Conservation (phyloP, 1,139 yeast genomes). For the Candida neerlandica region DNA sequence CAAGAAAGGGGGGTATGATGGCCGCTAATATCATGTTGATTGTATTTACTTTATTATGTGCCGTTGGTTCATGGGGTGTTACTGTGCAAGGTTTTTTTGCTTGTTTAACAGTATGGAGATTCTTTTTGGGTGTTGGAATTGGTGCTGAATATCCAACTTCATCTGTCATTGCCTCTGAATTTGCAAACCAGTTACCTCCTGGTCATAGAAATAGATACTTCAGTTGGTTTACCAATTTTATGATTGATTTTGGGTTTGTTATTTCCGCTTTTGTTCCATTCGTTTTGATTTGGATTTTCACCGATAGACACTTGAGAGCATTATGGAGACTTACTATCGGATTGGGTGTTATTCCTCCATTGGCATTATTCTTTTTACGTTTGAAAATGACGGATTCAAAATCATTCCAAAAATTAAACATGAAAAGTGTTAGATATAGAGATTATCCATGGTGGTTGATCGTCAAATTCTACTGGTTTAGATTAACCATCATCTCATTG, state of each 20-base stretch:
- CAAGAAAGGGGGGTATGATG: slow-evolving; percentile 81
- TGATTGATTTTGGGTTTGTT: slow-evolving; percentile 88
- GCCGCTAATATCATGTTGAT: slow-evolving; percentile 71
- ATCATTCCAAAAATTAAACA: slow-evolving; percentile 67
- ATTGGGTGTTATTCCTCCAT: slow-evolving; percentile 85
- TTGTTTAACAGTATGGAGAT: slow-evolving; percentile 80
- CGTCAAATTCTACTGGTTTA: slow-evolving; percentile 81
- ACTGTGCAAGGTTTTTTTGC: slow-evolving; percentile 69
- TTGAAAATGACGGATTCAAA: slow-evolving; percentile 72
- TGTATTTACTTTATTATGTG: slow-evolving; percentile 70
- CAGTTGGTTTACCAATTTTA: slow-evolving; percentile 81
- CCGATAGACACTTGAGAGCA: slow-evolving; percentile 65
- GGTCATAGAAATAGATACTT: slow-evolving; percentile 89
- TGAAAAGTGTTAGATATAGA: slow-evolving; percentile 52
- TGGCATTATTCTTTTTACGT: slow-evolving; percentile 75
- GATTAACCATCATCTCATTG: slow-evolving; percentile 66
- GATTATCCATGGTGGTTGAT: slow-evolving; percentile 66
- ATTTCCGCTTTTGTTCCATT: slow-evolving; percentile 81
- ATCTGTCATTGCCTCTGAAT: slow-evolving; percentile 91
- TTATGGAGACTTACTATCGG: slow-evolving; percentile 95
- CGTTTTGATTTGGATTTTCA: slow-evolving; percentile 82
- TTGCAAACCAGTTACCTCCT: slow-evolving; percentile 72
- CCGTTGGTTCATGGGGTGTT: slow-evolving; percentile 84
- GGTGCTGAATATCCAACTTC: slow-evolving; percentile 94
- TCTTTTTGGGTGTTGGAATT: slow-evolving; percentile 80